Percentiles rank a stretch among this genome's conserved stretches.
These are phyloP conservation scores for Austropuccinia psidii DNA, from an alignment of 1,284 basidiomycete genomes.

Conservation along the genomic window DNA sequence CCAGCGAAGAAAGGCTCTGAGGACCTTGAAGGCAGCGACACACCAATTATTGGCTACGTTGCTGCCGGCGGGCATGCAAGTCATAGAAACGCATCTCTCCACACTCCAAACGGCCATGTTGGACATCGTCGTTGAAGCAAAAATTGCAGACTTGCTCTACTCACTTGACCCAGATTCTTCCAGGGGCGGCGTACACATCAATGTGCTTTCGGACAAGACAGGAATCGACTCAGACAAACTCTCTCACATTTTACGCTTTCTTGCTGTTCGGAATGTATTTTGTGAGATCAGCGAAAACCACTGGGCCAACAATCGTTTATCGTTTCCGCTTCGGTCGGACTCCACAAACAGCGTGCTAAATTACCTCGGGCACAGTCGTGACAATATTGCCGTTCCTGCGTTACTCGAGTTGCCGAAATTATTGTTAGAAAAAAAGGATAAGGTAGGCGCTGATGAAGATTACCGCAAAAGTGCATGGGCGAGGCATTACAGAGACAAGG, in stretches of 20 bases:
- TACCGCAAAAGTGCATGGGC: neutral
- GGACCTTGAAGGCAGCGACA: neutral
- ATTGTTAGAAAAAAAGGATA: neutral
- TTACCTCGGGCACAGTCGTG: neutral
- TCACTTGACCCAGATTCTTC: neutral
- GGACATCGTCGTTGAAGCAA: neutral
- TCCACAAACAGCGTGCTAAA: neutral
- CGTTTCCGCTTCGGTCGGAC: neutral
- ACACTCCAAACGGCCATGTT: neutral
- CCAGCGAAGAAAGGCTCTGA: neutral
- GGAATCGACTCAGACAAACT: neutral
- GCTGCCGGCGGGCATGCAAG: neutral
- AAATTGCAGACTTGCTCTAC: neutral
- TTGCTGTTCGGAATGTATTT: constrained; percentile 10
- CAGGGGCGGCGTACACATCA: neutral
- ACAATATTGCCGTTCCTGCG: neutral
- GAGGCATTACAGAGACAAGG: neutral
- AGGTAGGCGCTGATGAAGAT: neutral
- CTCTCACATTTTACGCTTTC: constrained; percentile 9
- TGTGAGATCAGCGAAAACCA: neutral
- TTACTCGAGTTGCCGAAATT: neutral
- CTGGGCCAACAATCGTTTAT: constrained; percentile 6
- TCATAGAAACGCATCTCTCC: neutral
- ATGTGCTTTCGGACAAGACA: constrained; percentile 8
- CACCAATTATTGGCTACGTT: neutral